Percentiles rank a stretch among this genome's conserved stretches.
These are phyloP conservation scores for Chlamydomonas sp. DNA, from an alignment of 139 green algal genomes.

Conservation along the genomic window DNA sequence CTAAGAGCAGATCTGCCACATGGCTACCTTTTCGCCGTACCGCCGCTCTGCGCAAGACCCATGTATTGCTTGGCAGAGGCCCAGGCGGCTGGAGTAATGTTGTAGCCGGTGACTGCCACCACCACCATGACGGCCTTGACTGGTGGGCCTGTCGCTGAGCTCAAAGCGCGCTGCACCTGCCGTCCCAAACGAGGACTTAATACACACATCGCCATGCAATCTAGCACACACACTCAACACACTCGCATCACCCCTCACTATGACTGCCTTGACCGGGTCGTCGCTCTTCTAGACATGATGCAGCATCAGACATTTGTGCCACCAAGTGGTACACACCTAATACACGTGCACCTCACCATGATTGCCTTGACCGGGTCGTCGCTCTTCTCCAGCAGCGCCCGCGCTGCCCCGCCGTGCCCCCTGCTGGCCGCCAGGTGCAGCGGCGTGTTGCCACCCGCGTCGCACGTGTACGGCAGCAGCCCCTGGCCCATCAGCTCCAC, in stretches of 20 bases:
- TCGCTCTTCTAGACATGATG: background rate
- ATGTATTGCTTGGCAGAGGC: too few species aligned
- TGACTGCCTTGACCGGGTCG: too few species aligned
- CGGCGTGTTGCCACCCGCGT: background rate
- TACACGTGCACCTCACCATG: background rate
- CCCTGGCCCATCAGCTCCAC: background rate
- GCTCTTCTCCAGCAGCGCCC: background rate
- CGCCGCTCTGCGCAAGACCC: background rate
- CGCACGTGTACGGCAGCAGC: background rate
- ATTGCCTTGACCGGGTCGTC: background rate
- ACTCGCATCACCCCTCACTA: too few species aligned
- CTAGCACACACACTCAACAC: too few species aligned
- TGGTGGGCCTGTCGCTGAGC: too few species aligned
- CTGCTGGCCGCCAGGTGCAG: conserved; percentile 19
- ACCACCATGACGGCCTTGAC: too few species aligned
- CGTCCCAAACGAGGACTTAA: too few species aligned
- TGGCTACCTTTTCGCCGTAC: background rate
- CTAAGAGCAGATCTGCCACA: background rate
- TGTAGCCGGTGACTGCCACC: too few species aligned
- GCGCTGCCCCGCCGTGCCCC: background rate
- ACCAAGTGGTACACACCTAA: background rate
- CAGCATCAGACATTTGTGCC: background rate
- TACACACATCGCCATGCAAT: too few species aligned
- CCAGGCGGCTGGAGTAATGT: too few species aligned
- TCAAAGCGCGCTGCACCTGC: too few species aligned